Conservation (phyloP, 208 protist genomes). For the Crithidia brevicula region DNA sequence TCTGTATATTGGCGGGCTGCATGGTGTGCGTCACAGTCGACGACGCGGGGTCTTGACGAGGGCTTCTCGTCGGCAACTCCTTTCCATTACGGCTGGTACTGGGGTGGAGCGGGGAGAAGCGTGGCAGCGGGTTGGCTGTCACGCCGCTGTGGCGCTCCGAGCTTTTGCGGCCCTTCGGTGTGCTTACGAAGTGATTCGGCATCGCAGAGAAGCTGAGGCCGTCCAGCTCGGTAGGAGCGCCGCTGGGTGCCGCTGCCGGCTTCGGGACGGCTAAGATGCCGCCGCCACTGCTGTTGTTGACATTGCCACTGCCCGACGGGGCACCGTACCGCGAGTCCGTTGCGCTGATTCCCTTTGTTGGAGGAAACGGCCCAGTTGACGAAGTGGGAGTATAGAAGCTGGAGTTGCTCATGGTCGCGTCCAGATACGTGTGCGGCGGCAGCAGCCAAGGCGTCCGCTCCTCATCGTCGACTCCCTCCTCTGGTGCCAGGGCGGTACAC, state of each 20-base stretch:
- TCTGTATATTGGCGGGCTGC: not conserved
- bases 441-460: slow-evolving; percentile 46
- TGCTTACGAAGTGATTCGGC: slow-evolving; percentile 5
- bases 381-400: slow-evolving; percentile 25
- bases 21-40: not conserved
- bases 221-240: slow-evolving; percentile 11
- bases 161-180: not conserved
- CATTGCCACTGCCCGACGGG: not conserved
- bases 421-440: slow-evolving; percentile 36
- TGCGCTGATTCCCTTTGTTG: not conserved
- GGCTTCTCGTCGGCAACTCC: not conserved
- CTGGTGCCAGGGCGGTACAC: slow-evolving; percentile 53
- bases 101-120: slow-evolving; percentile 10
- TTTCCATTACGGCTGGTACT: not conserved
- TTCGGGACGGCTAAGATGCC: not conserved
- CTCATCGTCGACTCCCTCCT: slow-evolving; percentile 63
- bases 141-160: slow-evolving; percentile 4
- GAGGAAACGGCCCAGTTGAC: not conserved
- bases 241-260: not conserved
- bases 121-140: not conserved
- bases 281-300: not conserved
- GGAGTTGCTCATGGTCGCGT: slow-evolving; percentile 12
- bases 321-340: not conserved
- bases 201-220: not conserved
- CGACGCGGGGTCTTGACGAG: not conserved